Evolutionary conservation across 139 green algal species (phyloP), one percentile per base, ranked within the genome.

Genomic region (Chlamydomonas incerta): DNA sequence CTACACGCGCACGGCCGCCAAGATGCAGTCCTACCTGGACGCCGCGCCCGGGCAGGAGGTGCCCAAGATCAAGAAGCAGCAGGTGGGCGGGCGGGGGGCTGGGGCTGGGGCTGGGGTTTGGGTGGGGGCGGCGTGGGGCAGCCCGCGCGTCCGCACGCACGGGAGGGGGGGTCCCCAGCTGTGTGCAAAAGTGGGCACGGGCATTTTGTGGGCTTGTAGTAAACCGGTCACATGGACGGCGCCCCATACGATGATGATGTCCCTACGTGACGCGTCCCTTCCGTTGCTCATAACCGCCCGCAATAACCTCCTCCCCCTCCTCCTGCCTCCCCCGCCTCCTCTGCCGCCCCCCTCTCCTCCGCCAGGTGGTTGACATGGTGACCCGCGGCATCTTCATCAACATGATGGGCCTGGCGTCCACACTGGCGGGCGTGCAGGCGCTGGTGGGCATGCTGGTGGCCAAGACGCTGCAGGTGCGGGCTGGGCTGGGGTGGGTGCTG

Each of bases 401-500:
- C 79, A 87, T 97, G 68, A 66, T 95, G 18, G 96, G 95, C 72
- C 90, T 96, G 57, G 91, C 72, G 0, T 80, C 90, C 41, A 96
- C 95, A 15, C 89, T 98, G 50, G 62, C 95, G 31, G 95, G 93
- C 68, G 91, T 98, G 33, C 90, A 92, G 80, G 90, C 84, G 13
- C 74, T 90, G 77, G 81, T 90, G 21, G 74, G 98, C 15, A 87
- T 99, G 80, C 94, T 99, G 70, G 96, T 99, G 41, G 98, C 96
- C 75, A 99, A 99, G 92, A 99, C 97, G 13, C 91, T 99, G 47
- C 77, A 83, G 77, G 77, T 74, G n/a, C n/a, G 65, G 0, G n/a
- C 4, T 3, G 2, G n/a, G n/a, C n/a, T n/a, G 60, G 24, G 13
- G 60, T 2, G 60, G 55, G n/a, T n/a, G n/a, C n/a, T n/a, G n/a